A percentile compares a stretch with the other conserved stretches of the same genome.
phyloP scores from a whole-genome alignment of 2,329 filamentous ascomycete genomes.

The Thelonectria rubi region DNA sequence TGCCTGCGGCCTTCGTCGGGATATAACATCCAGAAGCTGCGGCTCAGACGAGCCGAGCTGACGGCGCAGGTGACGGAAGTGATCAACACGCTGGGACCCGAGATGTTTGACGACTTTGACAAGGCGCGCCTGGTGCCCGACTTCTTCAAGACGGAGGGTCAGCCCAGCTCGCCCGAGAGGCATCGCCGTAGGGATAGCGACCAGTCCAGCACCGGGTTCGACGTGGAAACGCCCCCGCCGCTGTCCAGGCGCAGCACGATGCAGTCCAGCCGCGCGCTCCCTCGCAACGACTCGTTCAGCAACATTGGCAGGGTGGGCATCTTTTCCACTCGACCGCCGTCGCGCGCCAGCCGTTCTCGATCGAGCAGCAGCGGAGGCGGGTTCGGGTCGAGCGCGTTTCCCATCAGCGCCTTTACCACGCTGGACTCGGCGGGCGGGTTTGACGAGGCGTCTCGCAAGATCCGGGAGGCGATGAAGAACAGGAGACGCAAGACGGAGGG shows the following conservation, averaged over 20 bases:
- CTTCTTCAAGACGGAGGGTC: conserved; percentile 52
- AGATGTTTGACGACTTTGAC: conserved; percentile 97
- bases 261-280: conserved; percentile 64
- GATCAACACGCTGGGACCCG: conserved; percentile 94
- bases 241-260: conserved; percentile 61
- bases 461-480: conserved; percentile 82
- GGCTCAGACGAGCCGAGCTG: conserved; percentile 75
- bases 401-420: conserved; percentile 74
- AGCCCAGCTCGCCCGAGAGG: conserved; percentile 31
- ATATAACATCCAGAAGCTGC: conserved; percentile 83
- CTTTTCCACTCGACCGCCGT: conserved; percentile 89
- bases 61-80: conserved; percentile 86
- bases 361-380: conserved; percentile 74
- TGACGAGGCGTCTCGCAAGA: conserved; percentile 84
- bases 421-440: conserved; percentile 75
- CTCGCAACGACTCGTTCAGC: conserved; percentile 92
- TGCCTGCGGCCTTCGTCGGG: conserved; percentile 85
- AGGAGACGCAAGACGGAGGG: conserved; percentile 63
- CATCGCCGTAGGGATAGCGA: conserved; percentile 59
- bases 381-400: conserved; percentile 68
- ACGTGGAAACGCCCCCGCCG: conserved; percentile 51
- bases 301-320: conserved; percentile 88
- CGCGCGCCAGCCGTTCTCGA: conserved; percentile 75
- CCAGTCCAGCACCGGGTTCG: conserved; percentile 52
- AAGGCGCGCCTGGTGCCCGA: conserved; percentile 74